Evolutionary conservation across 345 rosid species (phyloP).

Genomic region (Kernera saxatilis): DNA sequence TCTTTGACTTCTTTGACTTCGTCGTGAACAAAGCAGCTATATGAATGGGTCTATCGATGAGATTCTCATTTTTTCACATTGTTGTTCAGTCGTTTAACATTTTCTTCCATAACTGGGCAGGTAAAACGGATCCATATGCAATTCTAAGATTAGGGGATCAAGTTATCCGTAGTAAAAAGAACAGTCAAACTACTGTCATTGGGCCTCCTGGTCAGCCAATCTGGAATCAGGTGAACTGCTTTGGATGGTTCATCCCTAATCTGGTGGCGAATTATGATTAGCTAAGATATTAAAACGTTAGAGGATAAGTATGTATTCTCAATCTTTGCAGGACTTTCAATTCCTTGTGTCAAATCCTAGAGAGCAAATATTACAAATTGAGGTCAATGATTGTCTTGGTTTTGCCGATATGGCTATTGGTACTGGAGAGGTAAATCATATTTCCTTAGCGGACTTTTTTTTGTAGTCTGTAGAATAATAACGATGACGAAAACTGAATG

Average conservation of each 20-base stretch:
- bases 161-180: conserved; percentile 75
- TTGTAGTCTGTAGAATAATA: background rate
- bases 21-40: too few relatives aligned
- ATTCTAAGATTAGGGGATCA: conserved; percentile 68
- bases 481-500: background rate
- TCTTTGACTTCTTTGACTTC: too few relatives aligned
- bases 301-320: conserved; percentile 1
- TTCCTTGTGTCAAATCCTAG: conserved; percentile 77
- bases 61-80: too few relatives aligned
- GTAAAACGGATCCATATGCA: conserved; percentile 90
- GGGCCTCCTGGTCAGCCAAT: conserved; percentile 90
- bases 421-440: conserved; percentile 60
- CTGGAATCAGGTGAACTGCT: conserved; percentile 77
- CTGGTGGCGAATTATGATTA: background rate
- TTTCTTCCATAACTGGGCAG: too few relatives aligned
- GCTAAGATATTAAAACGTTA: background rate
- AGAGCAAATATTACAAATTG: conserved; percentile 57
- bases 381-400: conserved; percentile 78
- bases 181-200: conserved; percentile 82
- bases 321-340: conserved; percentile 72
- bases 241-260: background rate
- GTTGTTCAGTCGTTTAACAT: too few relatives aligned
- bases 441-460: background rate
- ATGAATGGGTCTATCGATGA: too few relatives aligned
- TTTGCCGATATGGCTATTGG: conserved; percentile 64